Evolutionary conservation across 2,329 filamentous ascomycete species (phyloP).

Genomic region (Cercospora citrullina): DNA sequence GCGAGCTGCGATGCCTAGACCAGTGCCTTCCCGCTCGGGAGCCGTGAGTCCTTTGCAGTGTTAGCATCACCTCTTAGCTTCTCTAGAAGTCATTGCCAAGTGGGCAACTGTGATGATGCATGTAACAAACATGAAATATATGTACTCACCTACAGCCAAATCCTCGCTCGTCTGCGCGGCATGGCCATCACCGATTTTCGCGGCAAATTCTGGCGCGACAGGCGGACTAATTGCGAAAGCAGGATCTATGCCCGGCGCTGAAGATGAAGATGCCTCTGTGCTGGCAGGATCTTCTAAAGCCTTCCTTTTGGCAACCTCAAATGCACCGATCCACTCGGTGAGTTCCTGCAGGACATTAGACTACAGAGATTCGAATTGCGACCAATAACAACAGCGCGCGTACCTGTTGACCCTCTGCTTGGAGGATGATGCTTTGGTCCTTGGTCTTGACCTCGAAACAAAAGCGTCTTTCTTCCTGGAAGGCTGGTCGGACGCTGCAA

Average conservation of each 20-base stretch:
- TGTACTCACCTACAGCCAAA: constrained; percentile 58
- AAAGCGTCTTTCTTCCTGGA: constrained; percentile 90
- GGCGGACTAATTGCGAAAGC: constrained; percentile 93
- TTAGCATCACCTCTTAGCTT: not conserved
- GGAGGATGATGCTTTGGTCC: constrained; percentile 81
- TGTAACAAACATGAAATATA: not conserved
- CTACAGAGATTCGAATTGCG: not conserved
- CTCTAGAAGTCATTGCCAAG: not conserved
- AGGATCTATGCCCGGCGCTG: constrained; percentile 57
- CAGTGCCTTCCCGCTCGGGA: constrained; percentile 50
- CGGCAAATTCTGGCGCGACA: constrained; percentile 85
- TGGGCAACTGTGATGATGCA: not conserved
- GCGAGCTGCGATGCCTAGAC: constrained; percentile 53
- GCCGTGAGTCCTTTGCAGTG: not conserved
- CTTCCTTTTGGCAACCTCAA: constrained; percentile 90
- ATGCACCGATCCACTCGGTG: constrained; percentile 91
- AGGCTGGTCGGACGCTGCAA: constrained; percentile 87
- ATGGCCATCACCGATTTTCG: constrained; percentile 70
- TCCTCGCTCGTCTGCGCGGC: constrained; percentile 58
- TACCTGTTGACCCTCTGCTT: constrained; percentile 87
- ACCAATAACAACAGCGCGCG: no score
- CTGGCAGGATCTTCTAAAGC: constrained; percentile 73
- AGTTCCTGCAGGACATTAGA: constrained; percentile 58
- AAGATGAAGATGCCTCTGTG: constrained; percentile 47
- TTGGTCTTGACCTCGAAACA: constrained; percentile 99